Percentiles rank a stretch among this genome's conserved stretches.
These are phyloP conservation scores for Corrigiola litoralis DNA, from an alignment of 179 eudicot genomes.

Conservation along the genomic window DNA sequence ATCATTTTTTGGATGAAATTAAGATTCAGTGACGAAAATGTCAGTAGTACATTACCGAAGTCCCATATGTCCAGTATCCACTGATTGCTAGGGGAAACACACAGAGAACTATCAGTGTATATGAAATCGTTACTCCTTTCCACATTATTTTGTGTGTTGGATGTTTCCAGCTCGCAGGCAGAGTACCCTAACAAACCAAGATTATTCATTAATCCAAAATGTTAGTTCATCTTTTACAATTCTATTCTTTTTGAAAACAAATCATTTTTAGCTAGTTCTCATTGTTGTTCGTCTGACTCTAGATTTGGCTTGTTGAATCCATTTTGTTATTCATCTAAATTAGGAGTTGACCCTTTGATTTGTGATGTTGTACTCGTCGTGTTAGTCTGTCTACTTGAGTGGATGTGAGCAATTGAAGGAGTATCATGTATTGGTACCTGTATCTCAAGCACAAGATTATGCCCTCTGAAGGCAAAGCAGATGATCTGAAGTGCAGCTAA, in stretches of 20 bases:
- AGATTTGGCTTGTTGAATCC: no score
- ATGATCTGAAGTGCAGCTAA: slow-evolving; percentile 40
- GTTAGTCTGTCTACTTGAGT: no score
- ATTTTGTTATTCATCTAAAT: no score
- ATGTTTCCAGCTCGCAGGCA: slow-evolving; percentile 14
- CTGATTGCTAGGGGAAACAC: slow-evolving; percentile 20
- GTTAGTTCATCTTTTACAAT: no score
- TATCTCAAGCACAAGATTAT: slow-evolving; percentile 65
- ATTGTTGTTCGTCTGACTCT: no score
- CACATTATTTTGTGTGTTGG: slow-evolving; percentile 23
- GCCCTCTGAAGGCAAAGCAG: slow-evolving; percentile 58
- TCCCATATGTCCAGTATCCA: slow-evolving; percentile 22
- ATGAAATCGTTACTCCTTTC: slow-evolving; percentile 17
- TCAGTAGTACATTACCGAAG: no score
- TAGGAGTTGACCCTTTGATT: no score
- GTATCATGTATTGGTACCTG: slow-evolving; percentile 25
- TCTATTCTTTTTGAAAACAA: no score
- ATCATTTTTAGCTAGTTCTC: no score
- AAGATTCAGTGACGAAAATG: background rate
- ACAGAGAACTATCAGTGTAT: slow-evolving; percentile 17
- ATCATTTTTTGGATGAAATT: background rate
- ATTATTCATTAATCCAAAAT: background rate
- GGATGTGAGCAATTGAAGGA: background rate
- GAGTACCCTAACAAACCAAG: slow-evolving; percentile 17
- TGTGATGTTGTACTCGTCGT: no score